Conservation (phyloP, 371 early-diverging fungal species). For the Mucor saturninus region DNA sequence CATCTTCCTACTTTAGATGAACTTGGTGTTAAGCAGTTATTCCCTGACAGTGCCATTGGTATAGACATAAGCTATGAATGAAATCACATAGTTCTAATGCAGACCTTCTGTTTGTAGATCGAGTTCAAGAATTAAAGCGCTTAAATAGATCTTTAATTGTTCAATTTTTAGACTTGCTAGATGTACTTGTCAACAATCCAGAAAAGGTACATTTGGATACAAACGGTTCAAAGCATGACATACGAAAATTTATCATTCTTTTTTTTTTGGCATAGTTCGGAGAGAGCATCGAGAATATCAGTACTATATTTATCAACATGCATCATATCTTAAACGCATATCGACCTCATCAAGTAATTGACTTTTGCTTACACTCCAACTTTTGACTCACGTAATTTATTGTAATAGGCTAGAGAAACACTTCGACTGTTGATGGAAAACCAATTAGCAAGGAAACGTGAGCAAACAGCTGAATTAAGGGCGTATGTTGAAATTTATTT, state of each 20-base stretch:
- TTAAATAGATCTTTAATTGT: constrained; percentile 73
- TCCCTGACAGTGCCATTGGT: constrained; percentile 61
- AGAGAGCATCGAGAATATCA: constrained; percentile 63
- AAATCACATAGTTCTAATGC: not conserved
- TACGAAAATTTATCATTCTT: not conserved
- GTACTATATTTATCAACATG: constrained; percentile 73
- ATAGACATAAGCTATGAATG: not conserved
- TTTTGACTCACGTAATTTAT: no score
- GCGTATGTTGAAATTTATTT: constrained; percentile 38
- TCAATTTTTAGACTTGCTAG: constrained; percentile 71
- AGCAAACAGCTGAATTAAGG: constrained; percentile 55
- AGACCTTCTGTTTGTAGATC: constrained; percentile 52
- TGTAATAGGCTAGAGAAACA: constrained; percentile 65
- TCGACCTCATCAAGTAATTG: constrained; percentile 67
- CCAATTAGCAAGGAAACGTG: constrained; percentile 64
- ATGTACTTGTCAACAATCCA: constrained; percentile 61
- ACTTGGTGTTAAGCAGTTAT: constrained; percentile 70
- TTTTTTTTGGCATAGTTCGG: constrained; percentile 49
- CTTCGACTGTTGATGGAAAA: constrained; percentile 72
- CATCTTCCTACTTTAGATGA: constrained; percentile 66
- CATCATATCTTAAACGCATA: constrained; percentile 77
- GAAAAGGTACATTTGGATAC: constrained; percentile 42
- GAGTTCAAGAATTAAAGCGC: constrained; percentile 72
- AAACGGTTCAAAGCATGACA: not conserved
- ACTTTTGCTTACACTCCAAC: not conserved